phyloP scores from a whole-genome alignment of 139 green algal genomes.

The Desmodesmus armatus region DNA sequence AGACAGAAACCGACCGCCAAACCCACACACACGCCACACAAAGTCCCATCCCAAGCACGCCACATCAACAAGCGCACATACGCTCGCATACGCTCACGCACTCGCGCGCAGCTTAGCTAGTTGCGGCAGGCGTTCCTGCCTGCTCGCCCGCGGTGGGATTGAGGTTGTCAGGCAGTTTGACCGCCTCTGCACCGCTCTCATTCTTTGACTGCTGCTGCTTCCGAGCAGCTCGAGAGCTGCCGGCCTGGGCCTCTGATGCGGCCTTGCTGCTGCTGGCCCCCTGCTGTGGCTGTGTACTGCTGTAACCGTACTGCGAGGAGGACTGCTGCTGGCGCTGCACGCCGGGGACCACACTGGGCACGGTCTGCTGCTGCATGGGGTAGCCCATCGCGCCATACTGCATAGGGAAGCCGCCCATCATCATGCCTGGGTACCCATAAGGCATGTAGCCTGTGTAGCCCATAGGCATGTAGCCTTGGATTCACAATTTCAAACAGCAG shows the following conservation, averaged over 20 bases:
- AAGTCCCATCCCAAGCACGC: too few species aligned
- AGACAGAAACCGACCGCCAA: too few species aligned
- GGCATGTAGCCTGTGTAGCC: constrained; percentile 33
- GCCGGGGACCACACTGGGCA: neutral
- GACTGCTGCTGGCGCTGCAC: constrained; percentile 7
- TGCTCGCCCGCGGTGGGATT: too few species aligned
- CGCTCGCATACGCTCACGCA: too few species aligned
- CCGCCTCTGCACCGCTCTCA: neutral
- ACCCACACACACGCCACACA: too few species aligned
- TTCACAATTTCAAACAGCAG: too few species aligned
- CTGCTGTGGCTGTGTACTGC: neutral
- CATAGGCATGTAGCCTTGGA: constrained; percentile 11
- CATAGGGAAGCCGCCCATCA: constrained; percentile 43
- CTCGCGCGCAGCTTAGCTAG: too few species aligned
- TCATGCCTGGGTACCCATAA: constrained; percentile 47
- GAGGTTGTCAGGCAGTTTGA: too few species aligned
- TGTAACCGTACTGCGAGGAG: constrained; percentile 35
- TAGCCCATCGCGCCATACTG: too few species aligned
- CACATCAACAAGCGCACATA: too few species aligned
- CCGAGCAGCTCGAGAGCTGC: neutral
- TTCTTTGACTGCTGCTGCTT: constrained; percentile 3
- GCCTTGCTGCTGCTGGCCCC: constrained; percentile 14
- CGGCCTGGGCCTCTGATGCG: constrained; percentile 3
- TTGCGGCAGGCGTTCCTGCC: too few species aligned
- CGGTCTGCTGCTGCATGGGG: neutral